phyloP scores from a whole-genome alignment of 768 basidiomycete species.

The Leccinum disarticulatum region DNA sequence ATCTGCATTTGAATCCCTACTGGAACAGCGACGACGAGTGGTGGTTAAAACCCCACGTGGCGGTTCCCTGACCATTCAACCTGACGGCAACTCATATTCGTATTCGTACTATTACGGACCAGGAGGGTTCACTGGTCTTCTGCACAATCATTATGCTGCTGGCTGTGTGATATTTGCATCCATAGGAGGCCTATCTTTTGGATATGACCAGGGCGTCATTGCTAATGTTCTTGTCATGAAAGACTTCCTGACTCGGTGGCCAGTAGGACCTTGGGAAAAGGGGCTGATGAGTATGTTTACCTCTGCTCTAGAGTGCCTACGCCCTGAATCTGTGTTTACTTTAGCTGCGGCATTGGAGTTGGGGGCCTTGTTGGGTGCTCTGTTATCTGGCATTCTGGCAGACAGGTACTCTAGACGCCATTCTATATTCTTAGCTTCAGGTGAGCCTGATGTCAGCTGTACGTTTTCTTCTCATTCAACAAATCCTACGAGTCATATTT shows the following conservation, averaged over 20 bases:
- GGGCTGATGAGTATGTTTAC: conserved; percentile 69
- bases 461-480: neutral
- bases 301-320: neutral
- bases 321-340: neutral
- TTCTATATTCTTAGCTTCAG: conserved; percentile 66
- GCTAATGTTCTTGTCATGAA: conserved; percentile 84
- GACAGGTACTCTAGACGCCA: conserved; percentile 66
- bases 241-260: conserved; percentile 69
- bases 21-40: conserved; percentile 18
- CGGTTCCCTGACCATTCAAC: conserved; percentile 26
- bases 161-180: conserved; percentile 74
- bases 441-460: conserved; percentile 38
- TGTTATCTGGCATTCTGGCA: conserved; percentile 64
- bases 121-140: conserved; percentile 60
- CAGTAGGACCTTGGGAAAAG: conserved; percentile 67
- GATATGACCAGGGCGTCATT: conserved; percentile 85
- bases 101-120: conserved; percentile 78
- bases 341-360: conserved; percentile 77
- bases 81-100: conserved; percentile 39
- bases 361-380: conserved; percentile 75
- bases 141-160: conserved; percentile 62
- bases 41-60: conserved; percentile 27
- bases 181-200: conserved; percentile 76
- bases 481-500: conserved; percentile 53
- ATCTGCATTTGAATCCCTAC: conserved; percentile 15